These are phyloP conservation scores for Eucalyptus tenuipes DNA, from an alignment of 345 rosid species.

Conservation along the genomic window DNA sequence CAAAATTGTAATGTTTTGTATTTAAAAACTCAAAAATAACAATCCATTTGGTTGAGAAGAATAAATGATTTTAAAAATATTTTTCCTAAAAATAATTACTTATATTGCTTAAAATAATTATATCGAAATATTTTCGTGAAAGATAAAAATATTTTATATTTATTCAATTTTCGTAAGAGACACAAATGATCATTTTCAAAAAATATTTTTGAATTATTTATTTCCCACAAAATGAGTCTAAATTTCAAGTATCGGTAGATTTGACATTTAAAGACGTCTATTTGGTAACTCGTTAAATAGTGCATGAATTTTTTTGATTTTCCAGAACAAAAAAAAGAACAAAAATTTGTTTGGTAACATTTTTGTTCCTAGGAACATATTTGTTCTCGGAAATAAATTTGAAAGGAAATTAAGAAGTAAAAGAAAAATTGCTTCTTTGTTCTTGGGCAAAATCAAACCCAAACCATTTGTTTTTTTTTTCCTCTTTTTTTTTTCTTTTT, in stretches of 20 bases:
- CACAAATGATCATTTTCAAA: not conserved
- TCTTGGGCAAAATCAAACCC: too few relatives aligned
- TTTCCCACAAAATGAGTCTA: not conserved
- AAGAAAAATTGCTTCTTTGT: too few relatives aligned
- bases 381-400: too few relatives aligned
- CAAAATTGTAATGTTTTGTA: not conserved
- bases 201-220: not conserved
- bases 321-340: too few relatives aligned
- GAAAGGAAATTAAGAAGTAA: too few relatives aligned
- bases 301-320: too few relatives aligned
- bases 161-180: accelerated
- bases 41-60: not conserved
- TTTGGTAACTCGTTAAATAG: too few relatives aligned
- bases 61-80: not conserved
- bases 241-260: not conserved
- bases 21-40: not conserved
- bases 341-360: too few relatives aligned
- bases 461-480: too few relatives aligned
- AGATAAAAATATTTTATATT: too few relatives aligned
- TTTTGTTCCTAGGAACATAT: accelerated
- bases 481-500: too few relatives aligned
- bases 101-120: too few relatives aligned
- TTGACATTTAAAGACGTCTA: not conserved
- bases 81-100: not conserved
- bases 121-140: not conserved